These are phyloP conservation scores for Fusarium marasasianum DNA, from an alignment of 2,329 filamentous ascomycete species.

Conservation along the genomic window DNA sequence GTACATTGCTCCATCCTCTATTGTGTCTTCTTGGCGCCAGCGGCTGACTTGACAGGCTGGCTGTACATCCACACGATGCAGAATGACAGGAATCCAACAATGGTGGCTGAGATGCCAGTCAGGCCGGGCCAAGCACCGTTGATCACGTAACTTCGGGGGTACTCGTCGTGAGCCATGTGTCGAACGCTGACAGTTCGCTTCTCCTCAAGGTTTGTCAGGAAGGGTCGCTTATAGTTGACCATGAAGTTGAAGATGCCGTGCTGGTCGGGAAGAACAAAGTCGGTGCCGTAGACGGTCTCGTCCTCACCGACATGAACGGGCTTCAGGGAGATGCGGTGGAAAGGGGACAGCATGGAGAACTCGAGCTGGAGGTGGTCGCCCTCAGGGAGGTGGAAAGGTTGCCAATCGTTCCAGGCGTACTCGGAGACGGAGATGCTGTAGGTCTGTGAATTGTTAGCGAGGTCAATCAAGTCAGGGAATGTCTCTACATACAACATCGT, in stretches of 20 bases:
- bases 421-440: constrained; percentile 92
- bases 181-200: constrained; percentile 94
- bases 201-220: constrained; percentile 88
- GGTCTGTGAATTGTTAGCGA: constrained; percentile 61
- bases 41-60: constrained; percentile 53
- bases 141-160: constrained; percentile 89
- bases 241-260: constrained; percentile 99
- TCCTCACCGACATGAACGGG: constrained; percentile 68
- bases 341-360: constrained; percentile 98
- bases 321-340: constrained; percentile 83
- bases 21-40: constrained; percentile 58
- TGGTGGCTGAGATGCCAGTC: constrained; percentile 83
- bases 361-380: constrained; percentile 88
- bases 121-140: constrained; percentile 96
- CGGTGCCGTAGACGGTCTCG: constrained; percentile 76
- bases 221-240: constrained; percentile 96
- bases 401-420: constrained; percentile 78
- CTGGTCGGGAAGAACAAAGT: constrained; percentile 90
- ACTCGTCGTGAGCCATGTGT: constrained; percentile 98
- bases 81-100: constrained; percentile 86
- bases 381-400: constrained; percentile 75
- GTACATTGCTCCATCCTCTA: constrained; percentile 43
- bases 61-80: constrained; percentile 87
- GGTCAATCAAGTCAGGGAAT: neutral
- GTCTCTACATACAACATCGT: constrained; percentile 79